These are phyloP conservation scores for Dentipellis sp. DNA, from an alignment of 768 basidiomycete species.

Conservation along the genomic window DNA sequence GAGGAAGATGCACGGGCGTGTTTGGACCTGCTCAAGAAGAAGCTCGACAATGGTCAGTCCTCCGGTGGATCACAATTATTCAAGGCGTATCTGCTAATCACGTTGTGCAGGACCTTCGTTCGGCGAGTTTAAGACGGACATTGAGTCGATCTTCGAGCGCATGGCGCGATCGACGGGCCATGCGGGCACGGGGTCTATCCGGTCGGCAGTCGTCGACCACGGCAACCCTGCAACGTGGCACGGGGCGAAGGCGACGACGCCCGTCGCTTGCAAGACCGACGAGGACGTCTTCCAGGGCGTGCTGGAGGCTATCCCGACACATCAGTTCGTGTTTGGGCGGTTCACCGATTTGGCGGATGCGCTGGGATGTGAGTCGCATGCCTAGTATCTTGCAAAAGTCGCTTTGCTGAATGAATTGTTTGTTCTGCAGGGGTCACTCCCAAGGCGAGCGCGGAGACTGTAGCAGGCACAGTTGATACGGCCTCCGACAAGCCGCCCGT, in stretches of 20 bases:
- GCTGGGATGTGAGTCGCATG: slow-evolving; percentile 60
- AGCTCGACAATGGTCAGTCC: slow-evolving; percentile 57
- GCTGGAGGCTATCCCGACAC: slow-evolving; percentile 44
- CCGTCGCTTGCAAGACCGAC: slow-evolving; percentile 67
- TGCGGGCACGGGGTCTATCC: slow-evolving; percentile 31
- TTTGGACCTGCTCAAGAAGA: slow-evolving; percentile 73
- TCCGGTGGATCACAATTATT: neutral
- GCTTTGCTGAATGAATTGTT: neutral
- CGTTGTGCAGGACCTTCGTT: slow-evolving; percentile 49
- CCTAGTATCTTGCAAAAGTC: neutral
- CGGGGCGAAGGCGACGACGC: slow-evolving; percentile 72
- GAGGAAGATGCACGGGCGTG: slow-evolving; percentile 92
- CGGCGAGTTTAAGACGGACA: slow-evolving; percentile 80
- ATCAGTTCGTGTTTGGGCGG: slow-evolving; percentile 80
- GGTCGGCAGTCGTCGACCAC: slow-evolving; percentile 72
- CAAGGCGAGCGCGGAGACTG: slow-evolving; percentile 34
- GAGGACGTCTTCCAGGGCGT: slow-evolving; percentile 71
- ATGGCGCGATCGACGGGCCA: slow-evolving; percentile 47
- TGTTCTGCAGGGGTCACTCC: slow-evolving; percentile 52
- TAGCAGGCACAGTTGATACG: slow-evolving; percentile 3
- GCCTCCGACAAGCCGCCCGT: slow-evolving; percentile 13
- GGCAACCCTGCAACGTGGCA: slow-evolving; percentile 82
- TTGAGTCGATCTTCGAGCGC: slow-evolving; percentile 83
- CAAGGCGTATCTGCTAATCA: neutral
- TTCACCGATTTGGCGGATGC: slow-evolving; percentile 75